These are phyloP conservation scores for Pythium plurisporium DNA, from an alignment of 352 stramenopile species.

Conservation along the genomic window DNA sequence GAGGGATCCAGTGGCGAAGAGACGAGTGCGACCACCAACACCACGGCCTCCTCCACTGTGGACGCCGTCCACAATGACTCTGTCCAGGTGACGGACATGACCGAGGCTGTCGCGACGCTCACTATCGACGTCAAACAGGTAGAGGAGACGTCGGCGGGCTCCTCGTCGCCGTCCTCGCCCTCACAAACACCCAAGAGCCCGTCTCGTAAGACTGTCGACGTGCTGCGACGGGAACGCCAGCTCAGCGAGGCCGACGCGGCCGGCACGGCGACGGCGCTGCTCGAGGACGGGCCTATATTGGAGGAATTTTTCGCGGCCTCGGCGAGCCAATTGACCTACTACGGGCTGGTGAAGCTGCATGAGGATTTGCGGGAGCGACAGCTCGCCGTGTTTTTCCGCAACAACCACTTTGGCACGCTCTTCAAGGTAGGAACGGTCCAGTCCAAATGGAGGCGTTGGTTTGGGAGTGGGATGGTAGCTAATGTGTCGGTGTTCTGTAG, in stretches of 20 bases:
- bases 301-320: constrained; percentile 90
- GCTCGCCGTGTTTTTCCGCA: constrained; percentile 97
- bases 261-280: constrained; percentile 47
- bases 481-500: constrained; percentile 26
- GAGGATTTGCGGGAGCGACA: constrained; percentile 88
- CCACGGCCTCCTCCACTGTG: neutral
- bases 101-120: constrained; percentile 18
- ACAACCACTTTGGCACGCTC: constrained; percentile 98
- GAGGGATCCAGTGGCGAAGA: neutral
- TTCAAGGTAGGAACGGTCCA: constrained; percentile 93
- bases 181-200: constrained; percentile 50
- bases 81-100: neutral
- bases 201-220: constrained; percentile 61
- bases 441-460: too few relatives aligned
- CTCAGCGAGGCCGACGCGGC: constrained; percentile 65
- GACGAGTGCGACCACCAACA: neutral
- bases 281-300: constrained; percentile 77
- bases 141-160: constrained; percentile 10
- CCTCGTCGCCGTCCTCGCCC: constrained; percentile 17
- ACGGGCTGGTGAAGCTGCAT: constrained; percentile 91
- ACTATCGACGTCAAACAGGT: constrained; percentile 36
- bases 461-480: too few relatives aligned
- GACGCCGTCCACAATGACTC: neutral
- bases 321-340: constrained; percentile 93
- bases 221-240: constrained; percentile 73